Percentiles rank a stretch among this genome's conserved stretches.
These are phyloP conservation scores for Nakazawaea holstii DNA, from an alignment of 805 yeast species.

Conservation along the genomic window DNA sequence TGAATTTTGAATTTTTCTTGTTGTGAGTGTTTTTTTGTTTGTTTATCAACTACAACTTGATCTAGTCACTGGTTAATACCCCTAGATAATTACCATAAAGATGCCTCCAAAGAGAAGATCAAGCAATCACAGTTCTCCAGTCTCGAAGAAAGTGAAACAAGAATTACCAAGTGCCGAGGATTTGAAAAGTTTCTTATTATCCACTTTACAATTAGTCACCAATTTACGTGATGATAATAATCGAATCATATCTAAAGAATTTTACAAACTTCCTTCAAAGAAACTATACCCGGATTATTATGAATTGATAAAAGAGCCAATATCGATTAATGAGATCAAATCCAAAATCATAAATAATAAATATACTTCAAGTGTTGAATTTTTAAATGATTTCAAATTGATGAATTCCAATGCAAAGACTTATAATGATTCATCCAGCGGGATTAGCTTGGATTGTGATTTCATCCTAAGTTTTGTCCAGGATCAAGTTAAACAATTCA, in stretches of 20 bases:
- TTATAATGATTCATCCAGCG: slow-evolving; percentile 62
- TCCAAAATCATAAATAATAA: slow-evolving; percentile 33
- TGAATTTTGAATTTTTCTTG: too few relatives aligned
- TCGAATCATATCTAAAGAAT: slow-evolving; percentile 40
- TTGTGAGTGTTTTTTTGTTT: too few relatives aligned
- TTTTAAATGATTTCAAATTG: slow-evolving; percentile 56
- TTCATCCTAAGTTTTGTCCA: slow-evolving; percentile 52
- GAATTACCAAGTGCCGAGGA: slow-evolving; percentile 17
- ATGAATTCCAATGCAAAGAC: slow-evolving; percentile 68
- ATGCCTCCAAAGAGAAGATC: slow-evolving; percentile 20
- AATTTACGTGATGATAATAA: slow-evolving; percentile 30
- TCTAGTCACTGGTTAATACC: too few relatives aligned
- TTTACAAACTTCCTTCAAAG: slow-evolving; percentile 67
- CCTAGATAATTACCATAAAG: background rate
- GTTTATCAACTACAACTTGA: too few relatives aligned
- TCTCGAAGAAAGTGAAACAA: slow-evolving; percentile 15
- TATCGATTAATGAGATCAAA: slow-evolving; percentile 64
- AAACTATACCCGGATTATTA: slow-evolving; percentile 79
- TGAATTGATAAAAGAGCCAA: slow-evolving; percentile 55
- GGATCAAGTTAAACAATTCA: slow-evolving; percentile 36
- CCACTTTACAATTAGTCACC: slow-evolving; percentile 28
- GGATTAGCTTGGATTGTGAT: slow-evolving; percentile 63
- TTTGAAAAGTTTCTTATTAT: slow-evolving; percentile 23
- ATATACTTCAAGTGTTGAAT: slow-evolving; percentile 33
- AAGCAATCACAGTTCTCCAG: slow-evolving; percentile 12